Percentiles rank a stretch among this genome's conserved stretches.
phyloP scores from a whole-genome alignment of 768 basidiomycete species.

The Amanita polypyramis region DNA sequence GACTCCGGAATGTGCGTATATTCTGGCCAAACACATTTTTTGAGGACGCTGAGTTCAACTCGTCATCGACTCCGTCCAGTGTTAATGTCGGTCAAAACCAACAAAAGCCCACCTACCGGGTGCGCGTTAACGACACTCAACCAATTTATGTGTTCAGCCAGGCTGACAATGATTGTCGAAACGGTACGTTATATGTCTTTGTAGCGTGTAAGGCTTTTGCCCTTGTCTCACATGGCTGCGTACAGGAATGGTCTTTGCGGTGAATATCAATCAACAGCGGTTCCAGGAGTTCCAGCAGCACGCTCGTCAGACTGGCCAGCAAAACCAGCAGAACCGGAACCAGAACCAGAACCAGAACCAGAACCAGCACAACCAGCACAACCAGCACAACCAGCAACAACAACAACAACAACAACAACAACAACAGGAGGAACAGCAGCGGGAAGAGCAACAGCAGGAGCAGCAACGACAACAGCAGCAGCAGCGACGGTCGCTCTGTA shows the following conservation, averaged over 20 bases:
- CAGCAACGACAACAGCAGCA: too few species aligned
- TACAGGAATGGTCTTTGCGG: constrained; percentile 57
- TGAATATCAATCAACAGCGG: constrained; percentile 27
- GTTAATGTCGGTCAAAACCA: constrained; percentile 31
- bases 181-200: constrained; percentile 14
- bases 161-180: constrained; percentile 42
- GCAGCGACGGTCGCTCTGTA: too few species aligned
- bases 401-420: neutral
- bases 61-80: constrained; percentile 11
- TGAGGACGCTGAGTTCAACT: too few species aligned
- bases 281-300: neutral
- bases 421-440: neutral
- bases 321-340: neutral
- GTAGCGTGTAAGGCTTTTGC: too few species aligned
- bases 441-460: neutral
- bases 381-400: too few species aligned
- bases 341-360: constrained; percentile 2
- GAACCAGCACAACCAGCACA: neutral
- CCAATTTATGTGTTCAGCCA: constrained; percentile 53
- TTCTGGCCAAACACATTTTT: too few species aligned
- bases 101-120: constrained; percentile 24
- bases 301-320: neutral
- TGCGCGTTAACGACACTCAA: constrained; percentile 29
- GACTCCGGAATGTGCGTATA: constrained; percentile 28
- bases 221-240: too few species aligned